A percentile compares a stretch with the other conserved stretches of the same genome.
Conservation (phyloP, 169 alveolate species). For the Plasmodium coatneyi region DNA sequence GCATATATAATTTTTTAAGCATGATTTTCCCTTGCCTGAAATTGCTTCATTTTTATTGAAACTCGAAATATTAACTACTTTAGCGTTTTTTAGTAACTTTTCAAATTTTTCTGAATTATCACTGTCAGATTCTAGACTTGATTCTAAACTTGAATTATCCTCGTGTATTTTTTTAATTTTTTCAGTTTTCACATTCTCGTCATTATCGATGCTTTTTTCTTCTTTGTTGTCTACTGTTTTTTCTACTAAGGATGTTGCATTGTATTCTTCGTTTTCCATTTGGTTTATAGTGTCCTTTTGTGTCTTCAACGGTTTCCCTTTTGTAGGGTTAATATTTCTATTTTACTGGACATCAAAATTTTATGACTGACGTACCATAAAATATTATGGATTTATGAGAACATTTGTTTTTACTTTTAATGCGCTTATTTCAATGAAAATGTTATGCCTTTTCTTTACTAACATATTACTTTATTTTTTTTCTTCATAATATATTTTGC, state of each 20-base stretch:
- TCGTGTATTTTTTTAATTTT: not conserved
- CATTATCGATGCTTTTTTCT: constrained; percentile 26
- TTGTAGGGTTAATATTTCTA: constrained; percentile 30
- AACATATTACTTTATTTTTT: not conserved
- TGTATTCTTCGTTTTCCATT: constrained; percentile 62
- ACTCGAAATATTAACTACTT: constrained; percentile 61
- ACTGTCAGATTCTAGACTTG: constrained; percentile 74
- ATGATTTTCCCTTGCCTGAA: constrained; percentile 54
- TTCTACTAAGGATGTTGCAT: constrained; percentile 63
- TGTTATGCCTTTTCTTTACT: constrained; percentile 3
- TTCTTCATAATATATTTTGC: constrained; percentile 6
- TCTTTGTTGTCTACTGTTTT: constrained; percentile 37
- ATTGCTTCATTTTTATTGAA: constrained; percentile 54
- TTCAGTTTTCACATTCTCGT: constrained; percentile 16
- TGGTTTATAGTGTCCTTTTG: constrained; percentile 23
- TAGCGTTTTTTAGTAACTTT: constrained; percentile 70
- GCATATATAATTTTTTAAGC: not conserved
- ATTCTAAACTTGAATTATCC: constrained; percentile 46
- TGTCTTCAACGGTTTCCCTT: constrained; percentile 11
- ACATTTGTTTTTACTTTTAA: constrained; percentile 18
- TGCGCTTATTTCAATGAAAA: constrained; percentile 5
- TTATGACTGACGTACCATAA: constrained; percentile 8
- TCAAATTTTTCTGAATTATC: constrained; percentile 74
- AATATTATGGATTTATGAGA: constrained; percentile 14
- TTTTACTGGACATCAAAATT: constrained; percentile 2